phyloP scores from a whole-genome alignment of 1,284 basidiomycete genomes.

The Cryptococcus sp. region DNA sequence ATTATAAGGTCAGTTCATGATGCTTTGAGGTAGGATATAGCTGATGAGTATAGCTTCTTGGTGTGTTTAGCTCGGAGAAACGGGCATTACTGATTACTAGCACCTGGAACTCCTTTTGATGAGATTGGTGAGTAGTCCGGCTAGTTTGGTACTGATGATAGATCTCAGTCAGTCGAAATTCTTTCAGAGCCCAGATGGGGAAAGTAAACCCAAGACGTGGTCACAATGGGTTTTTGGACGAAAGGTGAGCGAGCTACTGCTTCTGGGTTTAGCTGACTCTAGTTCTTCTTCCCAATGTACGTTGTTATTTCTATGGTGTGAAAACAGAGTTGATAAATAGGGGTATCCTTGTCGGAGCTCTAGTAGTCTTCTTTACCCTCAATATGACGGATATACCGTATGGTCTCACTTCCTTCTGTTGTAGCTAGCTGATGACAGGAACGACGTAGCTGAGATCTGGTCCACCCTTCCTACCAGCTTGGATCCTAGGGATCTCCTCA shows the following conservation, averaged over 20 bases:
- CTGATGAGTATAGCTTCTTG: conserved; percentile 12
- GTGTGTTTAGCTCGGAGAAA: conserved; percentile 13
- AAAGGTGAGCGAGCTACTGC: conserved; percentile 9
- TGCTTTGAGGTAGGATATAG: too few relatives aligned
- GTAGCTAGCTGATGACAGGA: conserved; percentile 12
- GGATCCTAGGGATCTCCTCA: conserved; percentile 36
- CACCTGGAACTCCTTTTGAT: conserved; percentile 47
- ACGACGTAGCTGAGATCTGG: conserved; percentile 37
- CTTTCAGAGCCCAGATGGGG: conserved; percentile 5
- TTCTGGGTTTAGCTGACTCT: not conserved
- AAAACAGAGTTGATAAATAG: conserved; percentile 2
- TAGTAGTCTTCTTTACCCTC: conserved; percentile 15
- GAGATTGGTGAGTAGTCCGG: conserved; percentile 33
- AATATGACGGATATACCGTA: conserved; percentile 21
- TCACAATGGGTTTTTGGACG: conserved; percentile 25
- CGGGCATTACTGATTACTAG: conserved; percentile 16
- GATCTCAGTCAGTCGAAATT: conserved; percentile 32
- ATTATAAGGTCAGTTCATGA: conserved; percentile 27
- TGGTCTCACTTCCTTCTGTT: not conserved
- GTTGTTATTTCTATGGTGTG: not conserved
- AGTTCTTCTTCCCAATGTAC: conserved; percentile 20
- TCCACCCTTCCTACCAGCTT: conserved; percentile 21
- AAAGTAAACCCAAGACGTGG: conserved; percentile 9
- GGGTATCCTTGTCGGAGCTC: conserved; percentile 22
- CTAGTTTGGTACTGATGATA: conserved; percentile 3